These are phyloP conservation scores for Claviceps pazoutovae DNA, from an alignment of 2,329 filamentous ascomycete genomes.

Conservation along the genomic window DNA sequence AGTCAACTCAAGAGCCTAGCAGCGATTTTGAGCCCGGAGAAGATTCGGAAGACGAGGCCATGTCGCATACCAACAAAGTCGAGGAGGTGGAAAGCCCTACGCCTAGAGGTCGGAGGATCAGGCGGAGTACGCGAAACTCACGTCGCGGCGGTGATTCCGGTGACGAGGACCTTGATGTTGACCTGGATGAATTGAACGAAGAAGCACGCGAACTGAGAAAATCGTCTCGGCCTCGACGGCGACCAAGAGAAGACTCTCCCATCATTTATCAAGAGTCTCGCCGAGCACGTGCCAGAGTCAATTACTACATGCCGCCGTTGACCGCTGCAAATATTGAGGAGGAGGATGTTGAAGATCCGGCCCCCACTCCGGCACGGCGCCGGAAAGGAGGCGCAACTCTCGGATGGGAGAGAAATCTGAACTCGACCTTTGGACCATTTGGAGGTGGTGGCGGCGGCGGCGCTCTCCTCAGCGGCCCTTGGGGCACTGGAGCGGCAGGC, in stretches of 20 bases:
- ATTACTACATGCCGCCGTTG: slow-evolving; percentile 76
- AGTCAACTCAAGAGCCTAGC: slow-evolving; percentile 37
- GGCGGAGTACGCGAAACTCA: slow-evolving; percentile 28
- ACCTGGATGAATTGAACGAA: slow-evolving; percentile 51
- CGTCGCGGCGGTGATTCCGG: slow-evolving; percentile 36
- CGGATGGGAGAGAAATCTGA: slow-evolving; percentile 65
- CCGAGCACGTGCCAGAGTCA: slow-evolving; percentile 47
- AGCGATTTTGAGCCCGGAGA: slow-evolving; percentile 49
- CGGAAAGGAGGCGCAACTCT: slow-evolving; percentile 44
- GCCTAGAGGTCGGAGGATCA: slow-evolving; percentile 31
- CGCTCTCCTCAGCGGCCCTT: slow-evolving; percentile 60
- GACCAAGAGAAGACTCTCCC: slow-evolving; percentile 35
- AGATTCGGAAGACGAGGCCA: slow-evolving; percentile 41
- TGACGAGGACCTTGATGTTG: slow-evolving; percentile 44
- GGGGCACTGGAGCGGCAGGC: slow-evolving; percentile 58
- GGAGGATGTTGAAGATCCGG: slow-evolving; percentile 53
- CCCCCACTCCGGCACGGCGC: slow-evolving; percentile 55
- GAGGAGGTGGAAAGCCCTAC: slow-evolving; percentile 34
- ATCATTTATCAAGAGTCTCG: slow-evolving; percentile 46
- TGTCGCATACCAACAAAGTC: slow-evolving; percentile 27
- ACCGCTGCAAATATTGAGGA: slow-evolving; percentile 50
- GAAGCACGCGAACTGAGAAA: slow-evolving; percentile 49
- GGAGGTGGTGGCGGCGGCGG: slow-evolving; percentile 66
- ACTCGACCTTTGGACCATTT: slow-evolving; percentile 86
- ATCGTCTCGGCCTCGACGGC: slow-evolving; percentile 37